phyloP scores from a whole-genome alignment of 768 basidiomycete species.

The Mycena venus region DNA sequence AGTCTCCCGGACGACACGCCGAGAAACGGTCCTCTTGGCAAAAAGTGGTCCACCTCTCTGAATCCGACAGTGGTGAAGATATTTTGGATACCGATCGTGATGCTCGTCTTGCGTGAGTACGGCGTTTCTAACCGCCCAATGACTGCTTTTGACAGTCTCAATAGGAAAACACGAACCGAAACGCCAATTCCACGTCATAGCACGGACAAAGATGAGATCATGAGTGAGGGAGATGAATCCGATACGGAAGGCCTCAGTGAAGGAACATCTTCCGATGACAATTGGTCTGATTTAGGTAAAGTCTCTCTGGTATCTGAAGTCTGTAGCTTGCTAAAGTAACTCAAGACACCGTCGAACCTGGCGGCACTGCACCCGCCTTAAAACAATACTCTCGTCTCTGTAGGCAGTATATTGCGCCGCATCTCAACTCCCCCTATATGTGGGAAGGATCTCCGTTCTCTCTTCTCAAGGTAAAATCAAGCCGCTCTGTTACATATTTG shows the following conservation, averaged over 20 bases:
- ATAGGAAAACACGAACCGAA: constrained; percentile 66
- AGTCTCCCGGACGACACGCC: constrained; percentile 9
- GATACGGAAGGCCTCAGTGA: constrained; percentile 81
- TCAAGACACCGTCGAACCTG: background rate
- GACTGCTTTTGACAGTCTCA: background rate
- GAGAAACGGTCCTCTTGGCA: constrained; percentile 27
- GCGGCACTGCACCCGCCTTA: constrained; percentile 43
- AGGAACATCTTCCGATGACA: constrained; percentile 59
- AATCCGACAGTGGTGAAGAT: constrained; percentile 76
- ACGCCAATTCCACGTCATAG: constrained; percentile 57
- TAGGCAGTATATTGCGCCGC: constrained; percentile 59
- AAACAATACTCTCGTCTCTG: constrained; percentile 63
- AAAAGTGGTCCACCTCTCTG: constrained; percentile 56
- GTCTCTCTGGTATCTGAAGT: background rate
- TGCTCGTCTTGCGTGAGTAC: constrained; percentile 75
- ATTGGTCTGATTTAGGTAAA: constrained; percentile 64
- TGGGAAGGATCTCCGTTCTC: constrained; percentile 66
- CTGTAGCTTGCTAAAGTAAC: background rate
- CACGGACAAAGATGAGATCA: constrained; percentile 63
- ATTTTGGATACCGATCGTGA: constrained; percentile 79
- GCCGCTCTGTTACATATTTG: background rate
- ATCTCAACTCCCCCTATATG: constrained; percentile 48
- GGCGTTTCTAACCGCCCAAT: background rate
- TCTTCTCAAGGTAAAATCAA: constrained; percentile 55
- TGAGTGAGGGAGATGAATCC: constrained; percentile 83